A percentile compares a stretch with the other conserved stretches of the same genome.
Conservation (phyloP, 2,329 filamentous ascomycete species). For the Neospermospora avenae region DNA sequence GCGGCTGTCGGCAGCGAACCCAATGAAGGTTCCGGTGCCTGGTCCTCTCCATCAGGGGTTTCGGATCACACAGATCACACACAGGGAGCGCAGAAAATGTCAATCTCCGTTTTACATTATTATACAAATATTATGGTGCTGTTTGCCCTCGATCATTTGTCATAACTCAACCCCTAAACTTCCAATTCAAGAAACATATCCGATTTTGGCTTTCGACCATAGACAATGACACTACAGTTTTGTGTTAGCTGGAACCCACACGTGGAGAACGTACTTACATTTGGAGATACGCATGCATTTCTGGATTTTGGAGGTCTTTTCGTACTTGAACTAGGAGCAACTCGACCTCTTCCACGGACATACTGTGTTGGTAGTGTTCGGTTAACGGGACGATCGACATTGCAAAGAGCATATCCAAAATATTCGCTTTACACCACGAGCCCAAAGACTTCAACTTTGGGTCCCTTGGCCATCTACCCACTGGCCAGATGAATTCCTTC, state of each 20-base stretch:
- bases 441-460: neutral
- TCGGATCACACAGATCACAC: slow-evolving; percentile 1
- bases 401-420: slow-evolving; percentile 5
- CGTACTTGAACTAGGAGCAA: slow-evolving; percentile 3
- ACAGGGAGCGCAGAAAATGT: neutral
- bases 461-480: neutral
- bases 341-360: neutral
- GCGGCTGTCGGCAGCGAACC: neutral
- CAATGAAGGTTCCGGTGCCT: neutral
- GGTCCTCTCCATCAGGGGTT: neutral
- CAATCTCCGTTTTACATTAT: neutral
- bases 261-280: neutral
- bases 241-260: slow-evolving; percentile 2
- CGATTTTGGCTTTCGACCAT: slow-evolving; percentile 2
- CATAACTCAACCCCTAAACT: slow-evolving; percentile 1
- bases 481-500: slow-evolving; percentile 4
- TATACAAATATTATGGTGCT: neutral
- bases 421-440: neutral
- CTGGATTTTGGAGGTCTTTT: neutral
- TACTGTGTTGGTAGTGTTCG: slow-evolving; percentile 1
- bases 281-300: slow-evolving; percentile 6
- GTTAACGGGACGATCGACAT: slow-evolving; percentile 7
- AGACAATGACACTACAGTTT: slow-evolving; percentile 4
- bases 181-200: neutral
- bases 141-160: slow-evolving; percentile 1